Evolutionary conservation across 345 rosid genomes (phyloP).

Genomic region (Rhizophora mangle): DNA sequence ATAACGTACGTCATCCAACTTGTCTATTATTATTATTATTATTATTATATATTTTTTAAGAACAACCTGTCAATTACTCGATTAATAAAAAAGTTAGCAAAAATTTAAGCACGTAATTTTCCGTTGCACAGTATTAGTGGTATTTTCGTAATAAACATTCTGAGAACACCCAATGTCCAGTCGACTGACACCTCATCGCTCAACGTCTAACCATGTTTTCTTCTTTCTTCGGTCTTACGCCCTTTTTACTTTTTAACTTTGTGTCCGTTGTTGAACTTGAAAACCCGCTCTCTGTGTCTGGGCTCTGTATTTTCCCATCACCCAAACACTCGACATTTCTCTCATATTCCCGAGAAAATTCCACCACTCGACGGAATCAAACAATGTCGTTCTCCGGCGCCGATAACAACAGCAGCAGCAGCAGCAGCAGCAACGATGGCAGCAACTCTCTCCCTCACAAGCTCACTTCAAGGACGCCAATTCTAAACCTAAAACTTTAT

Average conservation of each 20-base stretch:
- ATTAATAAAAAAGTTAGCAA: background rate
- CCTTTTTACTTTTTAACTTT: constrained; percentile 5
- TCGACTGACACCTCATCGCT: background rate
- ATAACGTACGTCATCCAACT: too few relatives aligned
- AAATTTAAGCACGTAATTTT: background rate
- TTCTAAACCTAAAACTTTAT: constrained; percentile 58
- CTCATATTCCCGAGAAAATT: constrained; percentile 13
- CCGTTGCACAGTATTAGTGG: constrained; percentile 11
- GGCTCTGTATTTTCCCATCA: constrained; percentile 9
- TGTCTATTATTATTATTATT: background rate
- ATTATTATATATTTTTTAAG: background rate
- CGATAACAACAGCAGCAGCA: constrained; percentile 1
- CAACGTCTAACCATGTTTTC: constrained; percentile 7
- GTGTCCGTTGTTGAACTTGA: constrained; percentile 27
- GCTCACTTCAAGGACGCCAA: constrained; percentile 36
- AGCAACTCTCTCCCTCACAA: constrained; percentile 30
- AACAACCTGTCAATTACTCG: background rate
- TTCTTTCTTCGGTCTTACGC: background rate
- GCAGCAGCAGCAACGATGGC: background rate
- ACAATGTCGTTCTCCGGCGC: constrained; percentile 51
- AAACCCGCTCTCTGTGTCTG: background rate
- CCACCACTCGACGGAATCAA: constrained; percentile 23
- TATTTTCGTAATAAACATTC: constrained; percentile 19
- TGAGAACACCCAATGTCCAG: constrained; percentile 10
- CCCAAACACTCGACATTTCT: constrained; percentile 1